phyloP scores from a whole-genome alignment of 83 land plant species.

The Larix sibirica region DNA sequence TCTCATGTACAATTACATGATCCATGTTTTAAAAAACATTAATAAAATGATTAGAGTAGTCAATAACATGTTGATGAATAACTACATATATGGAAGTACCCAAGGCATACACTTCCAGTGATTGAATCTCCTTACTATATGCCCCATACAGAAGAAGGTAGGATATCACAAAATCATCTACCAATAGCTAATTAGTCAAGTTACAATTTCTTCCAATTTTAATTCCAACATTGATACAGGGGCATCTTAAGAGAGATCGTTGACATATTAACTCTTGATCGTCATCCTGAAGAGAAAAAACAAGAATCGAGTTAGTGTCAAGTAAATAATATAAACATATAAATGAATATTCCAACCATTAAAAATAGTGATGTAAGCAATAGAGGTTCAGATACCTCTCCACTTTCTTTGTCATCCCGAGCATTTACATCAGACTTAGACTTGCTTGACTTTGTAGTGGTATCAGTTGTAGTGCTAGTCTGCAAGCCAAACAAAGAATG shows the following conservation, averaged over 20 bases:
- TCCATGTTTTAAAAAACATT: no score
- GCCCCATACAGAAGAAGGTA: not conserved
- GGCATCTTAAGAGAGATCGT: not conserved
- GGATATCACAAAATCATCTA: not conserved
- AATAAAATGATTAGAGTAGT: no score
- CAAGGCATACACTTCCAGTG: not conserved
- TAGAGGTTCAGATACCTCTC: not conserved
- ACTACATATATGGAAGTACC: not conserved
- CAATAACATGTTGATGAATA: not conserved
- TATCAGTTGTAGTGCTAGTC: conserved; percentile 5
- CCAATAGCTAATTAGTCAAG: not conserved
- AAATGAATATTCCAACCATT: not conserved
- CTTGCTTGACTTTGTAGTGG: conserved; percentile 23
- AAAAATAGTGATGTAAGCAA: not conserved
- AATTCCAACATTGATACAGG: not conserved
- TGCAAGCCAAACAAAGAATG: not conserved
- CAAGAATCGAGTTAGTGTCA: not conserved
- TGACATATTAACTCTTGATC: not conserved
- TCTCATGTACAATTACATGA: no score
- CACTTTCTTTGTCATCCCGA: conserved; percentile 22
- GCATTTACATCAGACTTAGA: conserved; percentile 29
- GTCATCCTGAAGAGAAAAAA: not conserved
- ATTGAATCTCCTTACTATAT: not conserved
- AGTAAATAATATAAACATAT: not conserved
- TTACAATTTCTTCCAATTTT: not conserved